Conservation (phyloP, 768 basidiomycete species). For the Termitomyces sp. region DNA sequence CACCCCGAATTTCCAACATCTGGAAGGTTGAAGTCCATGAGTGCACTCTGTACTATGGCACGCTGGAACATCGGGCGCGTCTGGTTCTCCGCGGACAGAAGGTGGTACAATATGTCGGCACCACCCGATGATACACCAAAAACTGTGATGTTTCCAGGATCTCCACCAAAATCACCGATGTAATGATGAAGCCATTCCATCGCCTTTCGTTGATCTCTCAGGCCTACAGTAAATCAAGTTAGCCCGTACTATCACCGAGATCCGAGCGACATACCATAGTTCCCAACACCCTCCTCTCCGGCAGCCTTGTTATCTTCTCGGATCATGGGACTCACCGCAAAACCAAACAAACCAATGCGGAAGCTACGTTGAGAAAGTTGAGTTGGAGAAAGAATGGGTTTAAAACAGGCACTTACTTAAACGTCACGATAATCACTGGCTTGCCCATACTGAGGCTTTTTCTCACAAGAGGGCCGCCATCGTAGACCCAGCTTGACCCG, state of each 20-base stretch:
- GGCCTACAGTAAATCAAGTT: slow-evolving; percentile 29
- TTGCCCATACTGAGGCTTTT: slow-evolving; percentile 57
- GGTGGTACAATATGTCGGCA: slow-evolving; percentile 54
- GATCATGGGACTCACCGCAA: slow-evolving; percentile 60
- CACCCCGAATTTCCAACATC: slow-evolving; percentile 56
- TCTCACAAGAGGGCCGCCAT: slow-evolving; percentile 65
- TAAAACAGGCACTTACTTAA: slow-evolving; percentile 51
- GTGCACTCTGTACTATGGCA: slow-evolving; percentile 69
- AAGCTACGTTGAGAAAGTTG: slow-evolving; percentile 38
- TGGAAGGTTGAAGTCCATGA: slow-evolving; percentile 58
- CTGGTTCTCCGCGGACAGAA: slow-evolving; percentile 61
- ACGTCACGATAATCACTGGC: slow-evolving; percentile 65
- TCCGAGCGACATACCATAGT: slow-evolving; percentile 52
- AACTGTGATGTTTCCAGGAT: slow-evolving; percentile 51
- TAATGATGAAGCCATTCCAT: slow-evolving; percentile 58
- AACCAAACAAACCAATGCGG: slow-evolving; percentile 73
- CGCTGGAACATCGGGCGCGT: slow-evolving; percentile 59
- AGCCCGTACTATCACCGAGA: neutral
- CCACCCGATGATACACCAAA: slow-evolving; percentile 48
- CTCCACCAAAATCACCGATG: slow-evolving; percentile 63
- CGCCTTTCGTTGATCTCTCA: slow-evolving; percentile 59
- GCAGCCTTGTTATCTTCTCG: slow-evolving; percentile 59
- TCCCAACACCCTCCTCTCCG: slow-evolving; percentile 70
- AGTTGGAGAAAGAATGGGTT: neutral
- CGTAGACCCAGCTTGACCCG: slow-evolving; percentile 74